These are phyloP conservation scores for Chrysosporium queenslandicum DNA, from an alignment of 2,329 filamentous ascomycete genomes.

Conservation along the genomic window DNA sequence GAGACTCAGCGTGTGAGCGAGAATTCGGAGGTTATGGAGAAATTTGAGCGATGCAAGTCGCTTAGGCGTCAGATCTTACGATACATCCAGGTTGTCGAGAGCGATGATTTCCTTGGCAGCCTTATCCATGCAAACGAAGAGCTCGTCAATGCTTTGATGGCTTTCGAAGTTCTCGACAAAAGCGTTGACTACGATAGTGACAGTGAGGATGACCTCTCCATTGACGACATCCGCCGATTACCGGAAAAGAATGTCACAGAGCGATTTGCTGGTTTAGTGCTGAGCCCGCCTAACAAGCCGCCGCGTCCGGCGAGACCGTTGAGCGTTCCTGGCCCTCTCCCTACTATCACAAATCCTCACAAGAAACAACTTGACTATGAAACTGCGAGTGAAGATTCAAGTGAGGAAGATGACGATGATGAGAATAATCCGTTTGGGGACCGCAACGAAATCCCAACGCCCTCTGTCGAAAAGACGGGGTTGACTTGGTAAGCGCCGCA, in stretches of 20 bases:
- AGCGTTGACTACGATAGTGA: conserved; percentile 52
- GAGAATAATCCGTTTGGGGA: conserved; percentile 85
- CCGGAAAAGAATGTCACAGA: conserved; percentile 24
- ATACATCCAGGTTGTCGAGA: conserved; percentile 86
- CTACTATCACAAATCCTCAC: conserved; percentile 46
- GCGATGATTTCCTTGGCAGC: conserved; percentile 82
- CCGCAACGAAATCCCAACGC: conserved; percentile 50
- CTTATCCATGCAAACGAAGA: conserved; percentile 91
- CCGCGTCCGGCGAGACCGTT: conserved; percentile 31
- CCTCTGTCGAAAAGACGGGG: conserved; percentile 25
- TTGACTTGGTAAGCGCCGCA: conserved; percentile 28
- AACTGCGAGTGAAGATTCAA: conserved; percentile 48
- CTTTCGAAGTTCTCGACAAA: conserved; percentile 81
- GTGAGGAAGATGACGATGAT: conserved; percentile 56
- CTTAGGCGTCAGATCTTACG: conserved; percentile 75
- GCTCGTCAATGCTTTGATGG: conserved; percentile 85
- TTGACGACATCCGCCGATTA: conserved; percentile 19
- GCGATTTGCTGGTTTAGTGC: conserved; percentile 27
- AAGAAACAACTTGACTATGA: conserved; percentile 29
- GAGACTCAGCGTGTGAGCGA: conserved; percentile 81
- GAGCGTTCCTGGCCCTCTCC: conserved; percentile 19
- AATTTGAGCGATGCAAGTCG: conserved; percentile 78
- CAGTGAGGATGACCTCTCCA: conserved; percentile 48
- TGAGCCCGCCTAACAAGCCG: conserved; percentile 29
- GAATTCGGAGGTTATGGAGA: conserved; percentile 61